phyloP scores from a whole-genome alignment of 2,329 filamentous ascomycete genomes.

The Fonsecaea pedrosoi region DNA sequence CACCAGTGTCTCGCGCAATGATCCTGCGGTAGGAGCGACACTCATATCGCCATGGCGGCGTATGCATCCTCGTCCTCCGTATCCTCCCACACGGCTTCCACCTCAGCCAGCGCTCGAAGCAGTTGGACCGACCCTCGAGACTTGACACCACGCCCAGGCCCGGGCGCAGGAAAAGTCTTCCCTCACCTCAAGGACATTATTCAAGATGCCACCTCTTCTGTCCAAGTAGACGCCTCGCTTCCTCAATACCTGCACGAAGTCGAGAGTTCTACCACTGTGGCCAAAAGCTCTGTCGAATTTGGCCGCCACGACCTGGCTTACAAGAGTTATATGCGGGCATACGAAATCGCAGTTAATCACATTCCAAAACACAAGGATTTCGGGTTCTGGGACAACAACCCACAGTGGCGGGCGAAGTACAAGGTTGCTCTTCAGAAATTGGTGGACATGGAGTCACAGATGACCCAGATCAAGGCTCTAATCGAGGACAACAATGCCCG shows the following conservation, averaged over 20 bases:
- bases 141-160: slow-evolving; percentile 23
- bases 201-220: slow-evolving; percentile 54
- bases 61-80: slow-evolving; percentile 36
- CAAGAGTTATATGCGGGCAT: slow-evolving; percentile 82
- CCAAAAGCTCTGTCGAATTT: slow-evolving; percentile 58
- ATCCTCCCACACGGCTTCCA: slow-evolving; percentile 27
- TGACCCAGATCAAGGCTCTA: slow-evolving; percentile 64
- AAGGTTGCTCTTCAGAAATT: slow-evolving; percentile 48
- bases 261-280: slow-evolving; percentile 49
- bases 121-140: slow-evolving; percentile 38
- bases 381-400: slow-evolving; percentile 63
- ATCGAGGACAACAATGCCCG: slow-evolving; percentile 70
- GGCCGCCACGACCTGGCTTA: slow-evolving; percentile 75
- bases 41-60: slow-evolving; percentile 37
- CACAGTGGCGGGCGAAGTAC: slow-evolving; percentile 58
- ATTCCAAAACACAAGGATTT: slow-evolving; percentile 80
- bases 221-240: slow-evolving; percentile 38
- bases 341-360: slow-evolving; percentile 75
- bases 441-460: slow-evolving; percentile 47
- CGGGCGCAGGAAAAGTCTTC: slow-evolving; percentile 41
- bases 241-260: slow-evolving; percentile 44
- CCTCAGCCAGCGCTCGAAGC: slow-evolving; percentile 23
- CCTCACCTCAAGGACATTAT: slow-evolving; percentile 55
- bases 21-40: slow-evolving; percentile 28
- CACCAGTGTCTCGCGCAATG: slow-evolving; percentile 27